Percentiles rank a stretch among this genome's conserved stretches.
Conservation (phyloP, 2,329 filamentous ascomycete genomes). For the Penicillium sumatraense region DNA sequence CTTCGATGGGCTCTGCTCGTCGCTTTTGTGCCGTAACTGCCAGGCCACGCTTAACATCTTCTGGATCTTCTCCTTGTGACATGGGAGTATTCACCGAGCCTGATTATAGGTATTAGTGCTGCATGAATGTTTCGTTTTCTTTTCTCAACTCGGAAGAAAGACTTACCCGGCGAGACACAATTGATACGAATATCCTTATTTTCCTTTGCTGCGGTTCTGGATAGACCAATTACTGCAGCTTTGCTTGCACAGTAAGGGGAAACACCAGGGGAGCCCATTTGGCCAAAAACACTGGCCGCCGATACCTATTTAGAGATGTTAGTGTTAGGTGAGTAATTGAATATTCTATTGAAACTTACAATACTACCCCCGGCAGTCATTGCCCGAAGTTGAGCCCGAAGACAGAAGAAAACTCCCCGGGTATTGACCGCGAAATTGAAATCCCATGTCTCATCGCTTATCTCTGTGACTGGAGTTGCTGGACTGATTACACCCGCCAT, state of each 20-base stretch:
- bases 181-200: constrained; percentile 43
- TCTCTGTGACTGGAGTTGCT: constrained; percentile 7
- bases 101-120: neutral
- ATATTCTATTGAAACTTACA: too few relatives aligned
- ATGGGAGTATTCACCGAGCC: constrained; percentile 20
- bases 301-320: constrained; percentile 9
- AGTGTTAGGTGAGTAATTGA: too few relatives aligned
- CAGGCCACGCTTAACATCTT: constrained; percentile 18
- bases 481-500: constrained; percentile 35
- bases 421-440: constrained; percentile 22
- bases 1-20: constrained; percentile 16
- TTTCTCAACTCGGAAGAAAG: too few relatives aligned
- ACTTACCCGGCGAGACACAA: constrained; percentile 17
- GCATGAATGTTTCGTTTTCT: too few relatives aligned
- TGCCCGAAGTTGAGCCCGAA: constrained; percentile 20
- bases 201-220: constrained; percentile 44
- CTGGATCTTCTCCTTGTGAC: constrained; percentile 13
- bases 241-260: constrained; percentile 51
- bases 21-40: constrained; percentile 16
- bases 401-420: constrained; percentile 21
- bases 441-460: constrained; percentile 13
- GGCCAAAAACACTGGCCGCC: constrained; percentile 18
- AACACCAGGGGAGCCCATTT: constrained; percentile 17
- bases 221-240: constrained; percentile 50
- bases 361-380: constrained; percentile 34